Base-by-base conservation (phyloP, 257 asterid genomes). In the Gentiana dahurica region DNA sequence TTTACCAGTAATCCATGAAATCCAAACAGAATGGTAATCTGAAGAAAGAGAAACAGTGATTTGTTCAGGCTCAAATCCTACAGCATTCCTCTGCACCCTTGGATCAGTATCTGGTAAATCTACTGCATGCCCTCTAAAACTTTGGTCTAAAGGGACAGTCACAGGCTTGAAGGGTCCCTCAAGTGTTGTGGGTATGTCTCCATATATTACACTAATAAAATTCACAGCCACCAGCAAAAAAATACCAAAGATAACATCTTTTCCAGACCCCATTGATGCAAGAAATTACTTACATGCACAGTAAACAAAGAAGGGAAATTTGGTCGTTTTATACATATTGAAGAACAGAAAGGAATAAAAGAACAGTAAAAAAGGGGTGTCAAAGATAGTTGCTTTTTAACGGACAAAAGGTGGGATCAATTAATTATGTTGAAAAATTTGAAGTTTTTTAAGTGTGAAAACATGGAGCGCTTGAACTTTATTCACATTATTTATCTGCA, bases 1-100 rank as follows among this genome's bases (percentile, higher is more conserved):
- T 49, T 2, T 65, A 90, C 98, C 98, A 68, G 96, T 85, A 54
- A 91, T 68, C 98, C 98, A 91, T 50, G 98, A 91, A 68, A 91
- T 68, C 98, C 98, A 91, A 49, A 81, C 75, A 6, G 98, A 87
- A 64, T 79, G 76, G 68, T 79, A 55, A 65, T 61, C 71, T 36
- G 89, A 76, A 64, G 98, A 91, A 64, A 91, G 86, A 38, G 98
- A 81, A 12, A 91, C 64, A 12, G 95, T 79, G 65, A 91, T 85
- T 65, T 91, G 98, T 36, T 91, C 98, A 24, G 98, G 96, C 59
- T 65, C 68, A 64, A 81, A 79, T n/a, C 86, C 95, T 6, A 71
- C 55, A 8, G 75, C 97, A 50, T 6, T 76, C 74, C 94, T 78
- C 55, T 69, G 85, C 69, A 91, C 82, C 62, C 96, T 73, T 12